A percentile compares a stretch with the other conserved stretches of the same genome.
phyloP scores from a whole-genome alignment of 495 filamentous ascomycete species.

The Rusavskia elegans region DNA sequence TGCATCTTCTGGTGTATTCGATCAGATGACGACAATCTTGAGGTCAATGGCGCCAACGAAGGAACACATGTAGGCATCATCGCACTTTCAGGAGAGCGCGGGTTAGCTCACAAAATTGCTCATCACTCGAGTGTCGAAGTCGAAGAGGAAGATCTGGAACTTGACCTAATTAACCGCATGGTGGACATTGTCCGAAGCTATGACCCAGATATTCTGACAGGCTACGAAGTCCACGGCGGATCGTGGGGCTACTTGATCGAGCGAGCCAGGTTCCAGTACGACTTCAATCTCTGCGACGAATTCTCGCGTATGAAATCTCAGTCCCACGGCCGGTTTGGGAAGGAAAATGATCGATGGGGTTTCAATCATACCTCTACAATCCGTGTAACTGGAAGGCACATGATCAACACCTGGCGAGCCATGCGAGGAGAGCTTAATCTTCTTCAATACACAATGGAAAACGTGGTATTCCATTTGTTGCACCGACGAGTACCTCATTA shows the following conservation, averaged over 20 bases:
- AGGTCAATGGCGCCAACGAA: slow-evolving; percentile 35
- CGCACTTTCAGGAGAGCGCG: slow-evolving; percentile 40
- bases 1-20: slow-evolving; percentile 85
- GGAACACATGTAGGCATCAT: slow-evolving; percentile 51
- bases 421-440: slow-evolving; percentile 85
- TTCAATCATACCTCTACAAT: slow-evolving; percentile 83
- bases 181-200: slow-evolving; percentile 69
- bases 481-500: slow-evolving; percentile 90
- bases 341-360: slow-evolving; percentile 78
- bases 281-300: slow-evolving; percentile 79
- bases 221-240: slow-evolving; percentile 83
- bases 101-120: slow-evolving; percentile 28
- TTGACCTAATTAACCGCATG: slow-evolving; percentile 67
- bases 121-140: slow-evolving; percentile 40
- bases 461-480: slow-evolving; percentile 83
- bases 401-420: slow-evolving; percentile 95
- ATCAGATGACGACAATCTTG: slow-evolving; percentile 45
- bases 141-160: slow-evolving; percentile 59
- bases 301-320: slow-evolving; percentile 75
- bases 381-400: slow-evolving; percentile 76
- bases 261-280: slow-evolving; percentile 69
- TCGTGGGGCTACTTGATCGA: slow-evolving; percentile 96
- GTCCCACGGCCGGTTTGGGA: slow-evolving; percentile 66
- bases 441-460: slow-evolving; percentile 91
- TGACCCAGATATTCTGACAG: slow-evolving; percentile 89